Conservation (phyloP, 305 asterid species). For the Fraxinus velutina region DNA sequence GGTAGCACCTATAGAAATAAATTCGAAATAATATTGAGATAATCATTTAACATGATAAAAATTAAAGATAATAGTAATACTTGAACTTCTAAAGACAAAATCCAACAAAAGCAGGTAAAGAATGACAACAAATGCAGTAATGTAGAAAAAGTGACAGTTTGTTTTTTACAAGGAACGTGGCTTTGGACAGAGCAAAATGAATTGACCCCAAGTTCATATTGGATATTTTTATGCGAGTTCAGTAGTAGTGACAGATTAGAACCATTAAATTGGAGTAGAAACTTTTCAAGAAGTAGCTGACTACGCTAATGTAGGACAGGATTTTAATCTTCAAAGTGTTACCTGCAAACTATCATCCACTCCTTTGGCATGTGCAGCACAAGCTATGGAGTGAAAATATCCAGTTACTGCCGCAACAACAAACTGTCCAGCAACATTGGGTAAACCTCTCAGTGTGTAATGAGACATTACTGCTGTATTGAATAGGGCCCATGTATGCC, state of each 20-base stretch:
- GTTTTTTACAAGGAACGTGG: neutral
- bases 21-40: neutral
- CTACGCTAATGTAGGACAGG: slow-evolving; percentile 14
- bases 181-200: slow-evolving; percentile 7
- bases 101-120: neutral
- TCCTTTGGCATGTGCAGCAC: slow-evolving; percentile 95
- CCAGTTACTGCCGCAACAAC: slow-evolving; percentile 99
- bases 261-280: slow-evolving; percentile 1
- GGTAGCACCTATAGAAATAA: neutral
- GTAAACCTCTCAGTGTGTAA: slow-evolving; percentile 71
- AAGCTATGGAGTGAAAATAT: slow-evolving; percentile 96
- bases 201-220: neutral
- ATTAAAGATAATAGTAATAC: neutral
- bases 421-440: slow-evolving; percentile 65
- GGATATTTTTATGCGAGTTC: neutral
- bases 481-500: slow-evolving; percentile 99
- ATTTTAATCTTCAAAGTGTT: slow-evolving; percentile 19
- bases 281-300: slow-evolving; percentile 12
- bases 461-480: slow-evolving; percentile 99
- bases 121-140: neutral
- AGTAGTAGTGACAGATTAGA: neutral
- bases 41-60: neutral
- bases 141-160: neutral
- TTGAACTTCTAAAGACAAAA: neutral
- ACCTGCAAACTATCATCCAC: slow-evolving; percentile 99